These are phyloP conservation scores for Drosera spatulata DNA, from an alignment of 179 eudicot species.

Conservation along the genomic window DNA sequence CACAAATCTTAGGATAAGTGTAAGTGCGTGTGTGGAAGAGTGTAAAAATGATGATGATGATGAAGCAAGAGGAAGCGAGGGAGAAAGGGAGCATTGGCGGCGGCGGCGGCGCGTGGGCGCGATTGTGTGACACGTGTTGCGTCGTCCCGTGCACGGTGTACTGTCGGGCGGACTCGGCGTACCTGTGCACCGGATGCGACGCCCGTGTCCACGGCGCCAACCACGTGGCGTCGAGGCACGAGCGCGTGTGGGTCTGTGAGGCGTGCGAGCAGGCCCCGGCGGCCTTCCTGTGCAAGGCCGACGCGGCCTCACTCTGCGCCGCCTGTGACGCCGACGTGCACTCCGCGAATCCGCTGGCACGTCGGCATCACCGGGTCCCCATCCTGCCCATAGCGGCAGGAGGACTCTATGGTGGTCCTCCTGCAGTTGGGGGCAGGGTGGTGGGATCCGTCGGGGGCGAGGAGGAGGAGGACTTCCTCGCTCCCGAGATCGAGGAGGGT, in stretches of 20 bases:
- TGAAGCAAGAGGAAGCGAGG: background rate
- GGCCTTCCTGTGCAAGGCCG: slow-evolving; percentile 64
- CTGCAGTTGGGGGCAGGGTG: slow-evolving; percentile 7
- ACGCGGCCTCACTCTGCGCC: slow-evolving; percentile 58
- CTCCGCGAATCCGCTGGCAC: slow-evolving; percentile 58
- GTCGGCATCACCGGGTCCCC: slow-evolving; percentile 60
- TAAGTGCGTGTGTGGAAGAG: no score
- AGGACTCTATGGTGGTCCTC: slow-evolving; percentile 15
- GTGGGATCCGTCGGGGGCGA: slow-evolving; percentile 3
- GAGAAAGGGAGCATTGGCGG: slow-evolving; percentile 4
- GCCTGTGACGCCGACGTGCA: slow-evolving; percentile 54
- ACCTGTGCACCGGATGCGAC: slow-evolving; percentile 35
- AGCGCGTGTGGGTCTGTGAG: slow-evolving; percentile 57
- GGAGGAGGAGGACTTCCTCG: slow-evolving; percentile 12
- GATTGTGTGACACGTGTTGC: slow-evolving; percentile 36
- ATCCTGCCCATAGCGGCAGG: slow-evolving; percentile 25
- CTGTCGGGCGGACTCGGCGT: slow-evolving; percentile 35
- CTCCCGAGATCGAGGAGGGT: slow-evolving; percentile 14
- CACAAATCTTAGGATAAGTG: background rate
- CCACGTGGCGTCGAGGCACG: slow-evolving; percentile 33
- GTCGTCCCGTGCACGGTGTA: slow-evolving; percentile 26
- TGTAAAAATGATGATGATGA: no score
- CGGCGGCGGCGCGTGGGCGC: slow-evolving; percentile 22
- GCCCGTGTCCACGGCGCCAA: slow-evolving; percentile 31
- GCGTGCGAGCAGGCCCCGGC: slow-evolving; percentile 64